phyloP scores from a whole-genome alignment of 179 eudicot genomes.

The Silene vulgaris region DNA sequence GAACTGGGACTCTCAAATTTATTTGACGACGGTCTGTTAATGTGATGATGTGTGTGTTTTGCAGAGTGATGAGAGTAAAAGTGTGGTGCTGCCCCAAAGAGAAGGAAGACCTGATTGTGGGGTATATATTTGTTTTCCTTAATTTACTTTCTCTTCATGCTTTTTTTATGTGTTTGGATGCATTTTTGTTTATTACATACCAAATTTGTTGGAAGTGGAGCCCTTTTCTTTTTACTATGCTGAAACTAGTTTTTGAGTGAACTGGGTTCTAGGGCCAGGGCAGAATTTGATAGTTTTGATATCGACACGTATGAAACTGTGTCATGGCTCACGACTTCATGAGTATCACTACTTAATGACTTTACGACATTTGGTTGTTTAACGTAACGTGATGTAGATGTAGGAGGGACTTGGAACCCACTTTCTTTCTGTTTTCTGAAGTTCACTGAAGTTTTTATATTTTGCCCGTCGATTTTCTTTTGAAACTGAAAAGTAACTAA shows the following conservation, averaged over 20 bases:
- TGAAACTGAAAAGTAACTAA: background rate
- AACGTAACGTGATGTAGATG: background rate
- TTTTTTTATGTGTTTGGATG: background rate
- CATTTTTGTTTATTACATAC: background rate
- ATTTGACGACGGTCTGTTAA: background rate
- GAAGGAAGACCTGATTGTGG: conserved; percentile 67
- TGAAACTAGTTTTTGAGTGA: background rate
- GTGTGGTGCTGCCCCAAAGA: conserved; percentile 63
- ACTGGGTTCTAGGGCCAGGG: background rate
- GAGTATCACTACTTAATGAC: background rate
- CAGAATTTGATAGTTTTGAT: background rate
- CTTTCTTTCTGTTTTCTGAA: background rate
- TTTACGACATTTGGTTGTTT: background rate
- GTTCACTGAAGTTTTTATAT: background rate
- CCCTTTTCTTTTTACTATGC: background rate
- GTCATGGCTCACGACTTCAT: no score
- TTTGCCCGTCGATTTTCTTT: background rate
- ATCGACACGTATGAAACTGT: background rate
- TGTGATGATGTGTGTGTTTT: conserved; percentile 9
- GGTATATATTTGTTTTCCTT: conserved; percentile 34
- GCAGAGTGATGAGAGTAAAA: conserved; percentile 31
- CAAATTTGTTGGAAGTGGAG: conserved; percentile 4
- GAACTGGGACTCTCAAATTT: background rate
- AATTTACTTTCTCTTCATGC: background rate
- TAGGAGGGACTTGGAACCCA: background rate